These are phyloP conservation scores for Didymella segeticola DNA, from an alignment of 2,329 filamentous ascomycete species.

Conservation along the genomic window DNA sequence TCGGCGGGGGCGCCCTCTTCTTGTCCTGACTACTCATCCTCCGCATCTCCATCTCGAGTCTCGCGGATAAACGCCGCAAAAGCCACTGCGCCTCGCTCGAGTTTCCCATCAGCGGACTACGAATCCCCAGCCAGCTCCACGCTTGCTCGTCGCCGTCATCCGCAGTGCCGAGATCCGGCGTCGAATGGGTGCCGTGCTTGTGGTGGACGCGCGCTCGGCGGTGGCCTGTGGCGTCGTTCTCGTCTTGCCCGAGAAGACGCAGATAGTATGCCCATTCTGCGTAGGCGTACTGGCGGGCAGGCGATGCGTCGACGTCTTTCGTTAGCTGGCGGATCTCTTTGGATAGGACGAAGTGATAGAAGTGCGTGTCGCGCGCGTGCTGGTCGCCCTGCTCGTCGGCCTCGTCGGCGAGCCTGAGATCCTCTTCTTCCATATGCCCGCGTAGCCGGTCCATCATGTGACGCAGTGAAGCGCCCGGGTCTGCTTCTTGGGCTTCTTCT, in stretches of 20 bases:
- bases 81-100: conserved; percentile 77
- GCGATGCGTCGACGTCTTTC: conserved; percentile 49
- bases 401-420: conserved; percentile 50
- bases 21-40: conserved; percentile 34
- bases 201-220: conserved; percentile 35
- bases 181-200: conserved; percentile 25
- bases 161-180: conserved; percentile 41
- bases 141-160: conserved; percentile 58
- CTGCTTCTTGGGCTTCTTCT: conserved; percentile 12
- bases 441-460: conserved; percentile 43
- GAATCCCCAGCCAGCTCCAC: conserved; percentile 77
- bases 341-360: conserved; percentile 58
- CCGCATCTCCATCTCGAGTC: conserved; percentile 55
- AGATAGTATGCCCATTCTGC: conserved; percentile 51
- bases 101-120: conserved; percentile 72
- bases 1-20: conserved; percentile 36
- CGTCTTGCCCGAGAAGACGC: conserved; percentile 48
- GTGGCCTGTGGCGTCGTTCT: conserved; percentile 49
- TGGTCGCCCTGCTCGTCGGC: conserved; percentile 53
- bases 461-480: conserved; percentile 19
- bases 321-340: conserved; percentile 54
- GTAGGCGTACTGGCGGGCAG: conserved; percentile 50
- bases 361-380: conserved; percentile 57
- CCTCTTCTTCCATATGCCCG: conserved; percentile 51
- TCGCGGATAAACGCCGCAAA: conserved; percentile 66